A percentile compares a stretch with the other conserved stretches of the same genome.
These are phyloP conservation scores for Lactarius indigo DNA, from an alignment of 768 basidiomycete genomes.

Conservation along the genomic window DNA sequence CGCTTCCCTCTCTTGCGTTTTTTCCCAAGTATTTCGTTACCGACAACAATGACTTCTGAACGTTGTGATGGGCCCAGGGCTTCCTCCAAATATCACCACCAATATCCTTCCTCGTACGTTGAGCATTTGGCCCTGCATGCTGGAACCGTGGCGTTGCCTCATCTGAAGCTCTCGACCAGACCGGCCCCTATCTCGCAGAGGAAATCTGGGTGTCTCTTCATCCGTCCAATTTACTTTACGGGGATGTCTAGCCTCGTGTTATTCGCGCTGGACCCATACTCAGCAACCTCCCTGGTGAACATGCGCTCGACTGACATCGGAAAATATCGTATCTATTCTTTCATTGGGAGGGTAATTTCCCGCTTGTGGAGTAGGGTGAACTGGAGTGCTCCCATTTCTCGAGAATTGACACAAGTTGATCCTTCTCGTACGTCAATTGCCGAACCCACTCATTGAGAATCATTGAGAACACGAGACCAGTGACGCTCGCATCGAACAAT, in stretches of 20 bases:
- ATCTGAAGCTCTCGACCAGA: background rate
- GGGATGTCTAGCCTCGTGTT: slow-evolving; percentile 17
- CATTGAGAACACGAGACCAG: slow-evolving; percentile 18
- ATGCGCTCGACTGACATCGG: slow-evolving; percentile 3
- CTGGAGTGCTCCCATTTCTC: background rate
- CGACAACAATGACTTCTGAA: background rate
- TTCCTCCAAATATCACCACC: background rate
- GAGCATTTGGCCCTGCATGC: background rate
- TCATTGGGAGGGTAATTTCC: slow-evolving; percentile 10
- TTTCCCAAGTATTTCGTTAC: background rate
- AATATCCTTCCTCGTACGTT: background rate
- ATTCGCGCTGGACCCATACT: slow-evolving; percentile 18
- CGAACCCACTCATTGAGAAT: slow-evolving; percentile 15
- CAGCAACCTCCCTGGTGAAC: background rate
- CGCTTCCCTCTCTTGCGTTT: background rate
- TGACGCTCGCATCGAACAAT: slow-evolving; percentile 2
- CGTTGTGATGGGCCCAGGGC: slow-evolving; percentile 5
- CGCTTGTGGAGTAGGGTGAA: slow-evolving; percentile 13
- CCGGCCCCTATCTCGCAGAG: slow-evolving; percentile 8
- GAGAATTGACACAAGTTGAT: background rate
- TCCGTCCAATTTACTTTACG: slow-evolving; percentile 7
- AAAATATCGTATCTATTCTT: background rate
- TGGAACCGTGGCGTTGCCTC: background rate
- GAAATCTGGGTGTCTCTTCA: background rate
- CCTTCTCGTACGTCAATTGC: slow-evolving; percentile 4